phyloP scores from a whole-genome alignment of 2,329 filamentous ascomycete species.

The Fusarium sp. region DNA sequence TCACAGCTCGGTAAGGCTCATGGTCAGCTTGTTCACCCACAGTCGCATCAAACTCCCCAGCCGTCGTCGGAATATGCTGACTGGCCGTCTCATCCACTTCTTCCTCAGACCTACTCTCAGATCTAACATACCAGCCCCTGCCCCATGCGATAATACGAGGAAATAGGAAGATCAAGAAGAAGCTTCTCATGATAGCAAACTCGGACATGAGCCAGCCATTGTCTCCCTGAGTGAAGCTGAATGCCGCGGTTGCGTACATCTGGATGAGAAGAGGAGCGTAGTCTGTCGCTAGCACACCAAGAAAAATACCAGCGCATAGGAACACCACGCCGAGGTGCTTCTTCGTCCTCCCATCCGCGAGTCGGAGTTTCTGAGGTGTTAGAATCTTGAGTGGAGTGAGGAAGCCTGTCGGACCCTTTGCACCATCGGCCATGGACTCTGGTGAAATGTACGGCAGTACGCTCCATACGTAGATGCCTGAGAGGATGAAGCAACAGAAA shows the following conservation, averaged over 20 bases:
- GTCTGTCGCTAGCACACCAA: constrained; percentile 75
- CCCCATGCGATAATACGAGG: constrained; percentile 64
- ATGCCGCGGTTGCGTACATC: constrained; percentile 68
- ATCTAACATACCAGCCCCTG: constrained; percentile 34
- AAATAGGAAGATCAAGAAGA: constrained; percentile 67
- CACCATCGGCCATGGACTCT: constrained; percentile 51
- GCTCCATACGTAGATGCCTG: constrained; percentile 56
- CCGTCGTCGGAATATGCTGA: constrained; percentile 50
- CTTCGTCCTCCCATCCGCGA: constrained; percentile 61
- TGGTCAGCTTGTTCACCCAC: constrained; percentile 56
- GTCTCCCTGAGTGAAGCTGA: constrained; percentile 65
- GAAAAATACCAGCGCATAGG: constrained; percentile 73
- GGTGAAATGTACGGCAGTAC: constrained; percentile 65
- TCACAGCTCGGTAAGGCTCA: constrained; percentile 56
- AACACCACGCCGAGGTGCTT: constrained; percentile 73
- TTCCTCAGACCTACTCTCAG: not conserved
- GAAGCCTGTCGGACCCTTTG: constrained; percentile 62
- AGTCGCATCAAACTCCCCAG: constrained; percentile 57
- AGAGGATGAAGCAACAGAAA: constrained; percentile 65
- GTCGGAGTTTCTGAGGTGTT: constrained; percentile 65
- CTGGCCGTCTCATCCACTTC: constrained; percentile 23
- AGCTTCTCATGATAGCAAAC: constrained; percentile 65
- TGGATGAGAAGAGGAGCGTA: constrained; percentile 73
- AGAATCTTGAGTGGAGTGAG: constrained; percentile 74
- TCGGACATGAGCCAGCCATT: constrained; percentile 69